phyloP scores from a whole-genome alignment of 2,329 filamentous ascomycete genomes.

The Pyrenophora seminiperda region DNA sequence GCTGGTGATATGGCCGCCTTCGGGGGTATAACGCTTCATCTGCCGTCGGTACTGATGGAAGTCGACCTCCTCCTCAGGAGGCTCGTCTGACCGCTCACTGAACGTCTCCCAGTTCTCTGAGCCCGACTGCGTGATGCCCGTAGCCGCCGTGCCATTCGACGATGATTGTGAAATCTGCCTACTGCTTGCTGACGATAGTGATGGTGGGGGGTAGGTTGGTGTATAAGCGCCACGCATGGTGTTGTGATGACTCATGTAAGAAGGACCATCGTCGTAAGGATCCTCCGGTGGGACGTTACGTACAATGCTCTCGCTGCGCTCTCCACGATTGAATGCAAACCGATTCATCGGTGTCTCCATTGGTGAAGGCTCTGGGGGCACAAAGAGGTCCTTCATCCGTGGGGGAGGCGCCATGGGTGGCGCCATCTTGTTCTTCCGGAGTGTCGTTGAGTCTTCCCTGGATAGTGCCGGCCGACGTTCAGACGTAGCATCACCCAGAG shows the following conservation, averaged over 20 bases:
- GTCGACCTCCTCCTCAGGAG: slow-evolving; percentile 70
- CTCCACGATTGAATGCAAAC: slow-evolving; percentile 48
- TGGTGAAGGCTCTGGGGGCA: slow-evolving; percentile 53
- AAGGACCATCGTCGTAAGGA: slow-evolving; percentile 69
- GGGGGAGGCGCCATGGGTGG: slow-evolving; percentile 69
- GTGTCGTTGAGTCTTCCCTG: slow-evolving; percentile 37
- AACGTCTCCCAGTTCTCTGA: slow-evolving; percentile 99
- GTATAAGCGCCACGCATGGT: slow-evolving; percentile 36
- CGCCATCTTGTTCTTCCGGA: slow-evolving; percentile 50
- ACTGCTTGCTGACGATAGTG: slow-evolving; percentile 42
- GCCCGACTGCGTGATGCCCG: slow-evolving; percentile 70
- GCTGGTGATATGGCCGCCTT: slow-evolving; percentile 43
- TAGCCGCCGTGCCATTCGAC: slow-evolving; percentile 43
- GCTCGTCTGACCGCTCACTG: slow-evolving; percentile 76
- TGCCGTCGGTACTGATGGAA: slow-evolving; percentile 77
- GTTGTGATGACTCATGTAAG: slow-evolving; percentile 42
- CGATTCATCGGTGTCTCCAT: slow-evolving; percentile 52
- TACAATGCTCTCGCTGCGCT: slow-evolving; percentile 63
- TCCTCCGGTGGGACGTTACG: slow-evolving; percentile 74
- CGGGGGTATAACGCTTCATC: slow-evolving; percentile 64
- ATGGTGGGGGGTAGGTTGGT: slow-evolving; percentile 34
- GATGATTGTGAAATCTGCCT: slow-evolving; percentile 76
- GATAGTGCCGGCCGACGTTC: slow-evolving; percentile 61
- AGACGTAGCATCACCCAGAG: slow-evolving; percentile 55
- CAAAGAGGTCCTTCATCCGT: slow-evolving; percentile 85